Base-by-base conservation (phyloP, 2,329 filamentous ascomycete genomes). In the Madurella mycetomatis region DNA sequence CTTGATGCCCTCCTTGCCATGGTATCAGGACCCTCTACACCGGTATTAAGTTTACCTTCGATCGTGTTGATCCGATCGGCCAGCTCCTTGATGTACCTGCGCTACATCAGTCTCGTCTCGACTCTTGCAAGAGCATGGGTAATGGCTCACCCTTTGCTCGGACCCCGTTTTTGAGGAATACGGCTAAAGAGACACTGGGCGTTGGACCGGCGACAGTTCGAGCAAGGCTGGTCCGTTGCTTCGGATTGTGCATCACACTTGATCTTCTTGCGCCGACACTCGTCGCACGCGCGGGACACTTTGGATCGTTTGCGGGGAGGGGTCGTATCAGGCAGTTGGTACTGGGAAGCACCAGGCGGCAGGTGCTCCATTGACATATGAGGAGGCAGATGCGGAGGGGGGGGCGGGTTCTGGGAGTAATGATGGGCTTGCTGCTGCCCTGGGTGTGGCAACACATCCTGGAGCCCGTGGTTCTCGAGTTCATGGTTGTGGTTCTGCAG, bases 201-300 rank as follows among this genome's bases (percentile, higher is more conserved):
- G n/a, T 82, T 81, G 8, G 88, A 85, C 50, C 90, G 83, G 51
- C 85, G 84, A 69, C 91, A 95, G 65, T 90, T 92, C 2, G 87
- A 88, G 65, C 91, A 96, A 5, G 87, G 85, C 55, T 85, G 82
- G 16, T 87, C 82, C 15, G 84, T 85, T 5, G 80, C 80, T 67
- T 95, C 89, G 9, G 86, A 85, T 56, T 83, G 81, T 4, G 90
- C 88, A 72, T 95, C 90, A 65, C 91, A 96, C 66, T 90, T 89
- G 56, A 95, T 90, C 75, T 92, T 95, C 72, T 95, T 95, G 52
- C 90, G 82, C 42, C 91, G 81, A 67, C 90, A 95, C 67, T 95
- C 90, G 66, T 96, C 90, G 65, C 90, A 96, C 1, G 90, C 91
- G 39, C 90, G 81, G 11, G 90, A 95, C 5, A 94, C 90, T 69